Evolutionary conservation across 2,329 filamentous ascomycete species (phyloP), one percentile per base, ranked within the genome.

Genomic region (Alternaria ventricosa): DNA sequence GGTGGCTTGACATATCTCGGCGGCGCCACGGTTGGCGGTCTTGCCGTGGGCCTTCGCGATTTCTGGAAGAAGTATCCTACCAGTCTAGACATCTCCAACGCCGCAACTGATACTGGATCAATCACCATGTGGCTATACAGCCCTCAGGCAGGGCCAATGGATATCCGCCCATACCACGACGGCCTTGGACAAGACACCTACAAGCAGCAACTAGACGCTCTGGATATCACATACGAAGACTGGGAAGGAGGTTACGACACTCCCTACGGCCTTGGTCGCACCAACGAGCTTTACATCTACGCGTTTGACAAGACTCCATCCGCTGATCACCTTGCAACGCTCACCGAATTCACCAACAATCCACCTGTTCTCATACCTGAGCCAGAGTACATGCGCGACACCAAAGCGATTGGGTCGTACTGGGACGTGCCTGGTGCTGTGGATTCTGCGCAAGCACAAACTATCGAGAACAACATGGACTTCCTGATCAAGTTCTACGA

Each of bases 31-130:
- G 76, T 79, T 4, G 88, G 88, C n/a, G 88, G 88, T 12, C 79
- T 90, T 2, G 87, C 86, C 1, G 73, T 90, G 6, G 87, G 86
- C 0, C 80, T 88, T 50, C 83, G 85, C 3, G 84, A 89, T 68
- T 90, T 90, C 72, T 90, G 88, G 88, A 87, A 90, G 78, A 82
- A 86, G 15, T 89, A 87, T 65, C 88, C 88, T 0, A 87, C 86
- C 0, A 83, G 85, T 4, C 75, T 90, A 5, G 87, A 89, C 49
- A 82, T 90, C 11, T 76, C 81, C 0, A 82, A 86, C 55, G 85
- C 87, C 0, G 82, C 82, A 0, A 79, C 80, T 0, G 84, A 88
- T 49, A 71, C 75, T 2, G 87, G 87, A 0, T 79, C 82, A 5
- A 79, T 90, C 11, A 90, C 87, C 0, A 62, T 88, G 1, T 90